Base-by-base conservation (phyloP, 1,139 yeast genomes). In the Pichia sp. region DNA sequence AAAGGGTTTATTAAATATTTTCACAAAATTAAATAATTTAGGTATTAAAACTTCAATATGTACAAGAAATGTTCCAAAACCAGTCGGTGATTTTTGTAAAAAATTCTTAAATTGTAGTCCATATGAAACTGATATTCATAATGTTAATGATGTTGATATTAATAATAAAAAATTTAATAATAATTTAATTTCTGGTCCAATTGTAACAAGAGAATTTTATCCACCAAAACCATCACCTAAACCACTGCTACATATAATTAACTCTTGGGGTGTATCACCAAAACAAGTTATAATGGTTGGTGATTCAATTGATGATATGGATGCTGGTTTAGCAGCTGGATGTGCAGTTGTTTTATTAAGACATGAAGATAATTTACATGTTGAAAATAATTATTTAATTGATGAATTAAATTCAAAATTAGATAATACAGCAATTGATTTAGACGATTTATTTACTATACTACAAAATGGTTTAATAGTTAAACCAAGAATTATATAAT, bases 161-260 rank as follows among this genome's bases (percentile, higher is more conserved):
- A 7, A 32, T 22, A 25, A 32, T 22, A 6, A 32, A 5, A 16
- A 27, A 16, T 16, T 16, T 9, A n/a, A 12, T 6, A 22, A 24
- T 8, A 24, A 26, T 23, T 16, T 44, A 11, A 20, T 47, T 23
- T 20, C 40, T 6, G 54, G 54, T 9, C 78, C 81, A 2, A 67
- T 74, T 1, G 58, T 80, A 3, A 80, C 86, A 0, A 69, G 87
- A 32, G 78, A 75, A 23, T 80, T 80, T 57, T 62, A 67, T 42
- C 86, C 86, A 0, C 76, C 86, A 10, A 80, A 80, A 55, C 87
- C 87, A 1, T 68, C 74, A 16, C 83, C 85, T 0, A 74, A 72
- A 36, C 84, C 86, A 1, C 59, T 80, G 33, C 59, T 73, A 20
- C 74, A 77, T 51, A 79, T 80, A 24, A 72, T 80, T 3, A 50